phyloP scores from a whole-genome alignment of 192 early-diverging fungal species.

The Piromyces sp. region DNA sequence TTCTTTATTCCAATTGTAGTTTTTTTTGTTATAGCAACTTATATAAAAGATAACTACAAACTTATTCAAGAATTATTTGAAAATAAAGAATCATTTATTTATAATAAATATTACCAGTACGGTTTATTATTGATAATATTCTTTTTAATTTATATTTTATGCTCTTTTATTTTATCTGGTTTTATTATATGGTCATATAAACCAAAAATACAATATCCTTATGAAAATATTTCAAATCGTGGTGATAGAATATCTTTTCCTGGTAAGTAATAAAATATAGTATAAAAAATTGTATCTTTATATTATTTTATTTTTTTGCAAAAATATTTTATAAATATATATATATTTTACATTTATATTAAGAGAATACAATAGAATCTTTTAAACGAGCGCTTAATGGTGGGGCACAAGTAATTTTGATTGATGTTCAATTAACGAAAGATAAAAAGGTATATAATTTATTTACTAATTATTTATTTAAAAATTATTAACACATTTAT shows the following conservation, averaged over 20 bases:
- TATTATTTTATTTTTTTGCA: too few relatives aligned
- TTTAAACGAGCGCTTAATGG: background rate
- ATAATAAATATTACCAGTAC: background rate
- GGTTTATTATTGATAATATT: background rate
- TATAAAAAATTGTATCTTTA: too few relatives aligned
- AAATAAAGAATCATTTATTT: background rate
- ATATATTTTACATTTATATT: too few relatives aligned
- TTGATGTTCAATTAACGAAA: background rate
- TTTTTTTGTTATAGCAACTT: background rate
- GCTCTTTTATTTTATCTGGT: background rate
- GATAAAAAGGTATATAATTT: background rate
- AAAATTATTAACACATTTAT: too few relatives aligned
- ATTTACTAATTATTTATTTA: too few relatives aligned
- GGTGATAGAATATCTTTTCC: background rate
- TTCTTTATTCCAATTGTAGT: background rate
- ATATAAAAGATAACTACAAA: background rate
- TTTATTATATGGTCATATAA: background rate
- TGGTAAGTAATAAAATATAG: too few relatives aligned
- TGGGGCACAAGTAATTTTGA: background rate
- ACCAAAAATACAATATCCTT: background rate
- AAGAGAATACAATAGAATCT: background rate
- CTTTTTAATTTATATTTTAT: background rate
- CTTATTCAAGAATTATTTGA: background rate
- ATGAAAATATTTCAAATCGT: background rate
- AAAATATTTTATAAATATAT: too few relatives aligned